phyloP scores from a whole-genome alignment of 2,329 filamentous ascomycete species.

The Fusarium clavum region DNA sequence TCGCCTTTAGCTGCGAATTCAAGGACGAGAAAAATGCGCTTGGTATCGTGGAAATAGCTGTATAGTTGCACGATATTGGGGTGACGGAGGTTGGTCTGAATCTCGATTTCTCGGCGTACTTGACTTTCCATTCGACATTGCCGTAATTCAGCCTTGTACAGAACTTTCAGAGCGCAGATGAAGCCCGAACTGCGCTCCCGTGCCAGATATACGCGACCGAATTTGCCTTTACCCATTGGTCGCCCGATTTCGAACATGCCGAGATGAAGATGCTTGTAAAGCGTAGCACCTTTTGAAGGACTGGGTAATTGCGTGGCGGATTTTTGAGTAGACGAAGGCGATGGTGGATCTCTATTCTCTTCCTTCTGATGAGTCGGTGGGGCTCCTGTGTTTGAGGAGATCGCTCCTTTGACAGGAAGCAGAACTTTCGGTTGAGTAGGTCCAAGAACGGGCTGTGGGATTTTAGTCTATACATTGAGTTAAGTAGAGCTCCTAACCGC shows the following conservation, averaged over 20 bases:
- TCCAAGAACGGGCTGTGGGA: neutral
- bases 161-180: neutral
- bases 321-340: neutral
- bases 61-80: neutral
- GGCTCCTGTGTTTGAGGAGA: neutral
- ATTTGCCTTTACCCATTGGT: neutral
- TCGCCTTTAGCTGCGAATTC: neutral
- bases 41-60: neutral
- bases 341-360: neutral
- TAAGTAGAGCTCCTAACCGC: neutral
- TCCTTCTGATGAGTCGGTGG: neutral
- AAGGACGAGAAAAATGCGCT: neutral
- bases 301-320: neutral
- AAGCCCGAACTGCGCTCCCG: neutral
- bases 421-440: neutral
- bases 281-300: neutral
- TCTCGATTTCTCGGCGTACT: neutral
- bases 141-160: neutral
- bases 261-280: neutral
- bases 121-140: neutral
- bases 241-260: neutral
- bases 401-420: neutral
- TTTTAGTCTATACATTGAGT: neutral
- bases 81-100: neutral
- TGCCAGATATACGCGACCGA: neutral